Evolutionary conservation across 1,284 basidiomycete species (phyloP).

Genomic region (Testicularia cyperi): DNA sequence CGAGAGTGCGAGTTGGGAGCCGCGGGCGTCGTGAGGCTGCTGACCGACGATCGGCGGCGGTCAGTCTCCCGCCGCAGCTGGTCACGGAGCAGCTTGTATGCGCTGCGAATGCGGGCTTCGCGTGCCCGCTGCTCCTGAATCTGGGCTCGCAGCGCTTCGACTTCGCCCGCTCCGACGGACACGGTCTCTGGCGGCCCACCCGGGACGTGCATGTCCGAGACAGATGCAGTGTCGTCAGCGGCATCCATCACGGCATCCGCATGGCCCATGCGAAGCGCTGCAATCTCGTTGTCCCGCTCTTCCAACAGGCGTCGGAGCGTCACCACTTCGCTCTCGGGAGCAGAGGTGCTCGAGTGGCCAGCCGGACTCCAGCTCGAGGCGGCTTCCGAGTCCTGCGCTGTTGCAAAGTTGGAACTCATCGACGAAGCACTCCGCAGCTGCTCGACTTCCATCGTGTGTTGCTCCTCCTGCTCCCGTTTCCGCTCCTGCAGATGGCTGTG

Average conservation of each 20-base stretch:
- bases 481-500: neutral
- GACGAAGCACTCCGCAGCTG: neutral
- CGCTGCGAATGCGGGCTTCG: conserved; percentile 45
- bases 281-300: conserved; percentile 26
- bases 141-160: conserved; percentile 17
- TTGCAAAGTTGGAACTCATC: neutral
- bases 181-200: neutral
- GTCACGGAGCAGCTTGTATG: conserved; percentile 46
- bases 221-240: conserved; percentile 1
- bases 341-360: neutral
- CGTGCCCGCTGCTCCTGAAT: conserved; percentile 33
- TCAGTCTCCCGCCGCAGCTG: conserved; percentile 41
- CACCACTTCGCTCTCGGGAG: conserved; percentile 6
- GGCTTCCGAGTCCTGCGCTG: neutral
- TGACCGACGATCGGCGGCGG: conserved; percentile 15
- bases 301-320: conserved; percentile 10
- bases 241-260: conserved; percentile 23
- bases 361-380: no score
- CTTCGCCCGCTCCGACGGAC: conserved; percentile 1
- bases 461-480: neutral
- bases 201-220: neutral
- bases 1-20: no score
- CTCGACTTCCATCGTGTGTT: neutral
- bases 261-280: conserved; percentile 11
- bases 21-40: neutral